phyloP scores from a whole-genome alignment of 2,329 filamentous ascomycete species.

The Hyphodiscus sp. region DNA sequence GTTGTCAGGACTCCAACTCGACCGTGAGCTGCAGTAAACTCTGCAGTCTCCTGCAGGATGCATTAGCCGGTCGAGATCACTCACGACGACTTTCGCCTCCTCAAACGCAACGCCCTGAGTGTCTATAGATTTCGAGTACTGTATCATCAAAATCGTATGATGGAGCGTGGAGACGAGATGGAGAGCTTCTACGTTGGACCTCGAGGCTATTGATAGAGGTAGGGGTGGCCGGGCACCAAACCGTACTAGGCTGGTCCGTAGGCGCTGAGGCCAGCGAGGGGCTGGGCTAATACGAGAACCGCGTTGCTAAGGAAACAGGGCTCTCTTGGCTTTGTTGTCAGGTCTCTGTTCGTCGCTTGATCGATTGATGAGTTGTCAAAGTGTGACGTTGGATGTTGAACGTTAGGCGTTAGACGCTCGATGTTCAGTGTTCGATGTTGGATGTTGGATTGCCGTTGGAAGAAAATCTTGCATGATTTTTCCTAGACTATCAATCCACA shows the following conservation, averaged over 20 bases:
- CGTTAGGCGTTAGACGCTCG: no score
- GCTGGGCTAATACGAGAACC: no score
- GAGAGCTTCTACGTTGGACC: background rate
- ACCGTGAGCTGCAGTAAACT: background rate
- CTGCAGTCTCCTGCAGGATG: background rate
- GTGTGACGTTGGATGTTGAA: background rate
- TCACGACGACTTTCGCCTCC: background rate
- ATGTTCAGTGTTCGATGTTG: no score
- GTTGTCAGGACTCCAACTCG: background rate
- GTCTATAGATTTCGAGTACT: no score
- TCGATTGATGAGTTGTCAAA: background rate
- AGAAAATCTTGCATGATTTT: background rate
- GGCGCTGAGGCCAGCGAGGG: background rate
- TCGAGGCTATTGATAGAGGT: background rate
- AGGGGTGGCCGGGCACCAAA: background rate
- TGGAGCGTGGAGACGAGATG: background rate
- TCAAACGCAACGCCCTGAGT: background rate
- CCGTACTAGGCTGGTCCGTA: background rate
- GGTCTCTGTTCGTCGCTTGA: background rate
- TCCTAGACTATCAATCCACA: background rate
- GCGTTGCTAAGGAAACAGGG: background rate
- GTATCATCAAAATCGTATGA: no score
- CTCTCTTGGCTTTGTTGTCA: background rate
- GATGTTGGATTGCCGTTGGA: no score
- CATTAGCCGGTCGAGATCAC: background rate